A percentile compares a stretch with the other conserved stretches of the same genome.
phyloP scores from a whole-genome alignment of 495 filamentous ascomycete species.

The Massariosphaeria phaeospora region DNA sequence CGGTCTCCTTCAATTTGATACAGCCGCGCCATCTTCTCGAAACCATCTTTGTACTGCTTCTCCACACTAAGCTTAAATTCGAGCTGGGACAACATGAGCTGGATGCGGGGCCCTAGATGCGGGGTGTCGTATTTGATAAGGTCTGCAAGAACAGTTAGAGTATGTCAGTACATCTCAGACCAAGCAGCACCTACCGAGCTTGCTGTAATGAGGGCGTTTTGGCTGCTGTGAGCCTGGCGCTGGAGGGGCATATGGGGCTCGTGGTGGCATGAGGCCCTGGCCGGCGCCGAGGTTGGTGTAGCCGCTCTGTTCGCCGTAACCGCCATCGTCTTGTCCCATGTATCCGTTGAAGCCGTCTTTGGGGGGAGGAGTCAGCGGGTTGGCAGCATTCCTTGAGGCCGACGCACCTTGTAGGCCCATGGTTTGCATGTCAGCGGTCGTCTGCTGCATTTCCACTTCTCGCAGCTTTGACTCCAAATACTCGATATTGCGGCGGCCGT shows the following conservation, averaged over 20 bases:
- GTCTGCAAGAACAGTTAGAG: constrained; percentile 51
- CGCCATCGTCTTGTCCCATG: constrained; percentile 42
- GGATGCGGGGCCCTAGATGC: constrained; percentile 93
- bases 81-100: constrained; percentile 97
- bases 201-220: constrained; percentile 89
- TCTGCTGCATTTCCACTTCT: constrained; percentile 77
- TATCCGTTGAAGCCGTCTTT: constrained; percentile 48
- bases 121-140: constrained; percentile 98
- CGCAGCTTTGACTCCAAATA: constrained; percentile 88
- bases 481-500: constrained; percentile 84
- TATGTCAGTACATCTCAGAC: background rate
- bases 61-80: constrained; percentile 99
- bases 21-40: constrained; percentile 98
- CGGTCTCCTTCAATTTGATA: constrained; percentile 98
- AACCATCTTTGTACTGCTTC: constrained; percentile 97
- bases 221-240: constrained; percentile 59
- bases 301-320: constrained; percentile 53
- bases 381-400: constrained; percentile 27
- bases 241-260: constrained; percentile 72
- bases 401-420: constrained; percentile 52
- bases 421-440: constrained; percentile 59
- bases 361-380: constrained; percentile 43
- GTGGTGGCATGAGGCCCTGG: constrained; percentile 71
- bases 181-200: constrained; percentile 62
- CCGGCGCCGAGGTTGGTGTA: constrained; percentile 54